phyloP scores from a whole-genome alignment of 1,284 basidiomycete species.

The Schizophyllum amplum region DNA sequence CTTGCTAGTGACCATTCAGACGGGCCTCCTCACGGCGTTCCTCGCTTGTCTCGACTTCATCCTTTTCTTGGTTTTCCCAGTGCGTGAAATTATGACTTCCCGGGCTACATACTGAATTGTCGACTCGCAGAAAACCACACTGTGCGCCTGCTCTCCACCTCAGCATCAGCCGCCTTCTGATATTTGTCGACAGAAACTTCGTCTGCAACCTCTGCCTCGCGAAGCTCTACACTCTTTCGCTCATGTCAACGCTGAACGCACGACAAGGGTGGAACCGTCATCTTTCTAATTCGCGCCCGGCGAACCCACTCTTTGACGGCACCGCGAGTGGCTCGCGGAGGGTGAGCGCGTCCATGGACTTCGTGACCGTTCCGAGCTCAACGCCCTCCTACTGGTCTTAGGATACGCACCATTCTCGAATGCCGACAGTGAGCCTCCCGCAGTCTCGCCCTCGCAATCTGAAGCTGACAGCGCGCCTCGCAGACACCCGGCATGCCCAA shows the following conservation, averaged over 20 bases:
- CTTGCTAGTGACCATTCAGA: constrained; percentile 36
- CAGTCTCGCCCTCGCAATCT: neutral
- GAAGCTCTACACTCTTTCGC: constrained; percentile 49
- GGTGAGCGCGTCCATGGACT: neutral
- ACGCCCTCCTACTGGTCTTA: neutral
- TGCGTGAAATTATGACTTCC: constrained; percentile 3
- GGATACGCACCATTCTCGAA: neutral
- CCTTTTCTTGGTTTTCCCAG: constrained; percentile 34
- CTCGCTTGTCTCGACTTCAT: constrained; percentile 36
- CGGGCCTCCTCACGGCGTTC: constrained; percentile 34
- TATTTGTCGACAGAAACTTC: constrained; percentile 32
- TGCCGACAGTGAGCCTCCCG: neutral
- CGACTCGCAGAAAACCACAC: constrained; percentile 25
- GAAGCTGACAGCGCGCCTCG: neutral
- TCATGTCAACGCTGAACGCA: constrained; percentile 47
- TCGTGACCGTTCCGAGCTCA: neutral
- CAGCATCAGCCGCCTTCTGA: neutral
- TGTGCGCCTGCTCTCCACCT: constrained; percentile 21
- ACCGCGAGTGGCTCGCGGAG: neutral
- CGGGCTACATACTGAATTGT: neutral
- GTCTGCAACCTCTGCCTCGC: constrained; percentile 43
- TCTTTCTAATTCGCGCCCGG: neutral
- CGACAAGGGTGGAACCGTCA: constrained; percentile 24
- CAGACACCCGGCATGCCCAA: neutral
- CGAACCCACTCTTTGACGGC: neutral